Conservation (phyloP, 2,329 filamentous ascomycete genomes). For the Aureobasidium sp. region DNA sequence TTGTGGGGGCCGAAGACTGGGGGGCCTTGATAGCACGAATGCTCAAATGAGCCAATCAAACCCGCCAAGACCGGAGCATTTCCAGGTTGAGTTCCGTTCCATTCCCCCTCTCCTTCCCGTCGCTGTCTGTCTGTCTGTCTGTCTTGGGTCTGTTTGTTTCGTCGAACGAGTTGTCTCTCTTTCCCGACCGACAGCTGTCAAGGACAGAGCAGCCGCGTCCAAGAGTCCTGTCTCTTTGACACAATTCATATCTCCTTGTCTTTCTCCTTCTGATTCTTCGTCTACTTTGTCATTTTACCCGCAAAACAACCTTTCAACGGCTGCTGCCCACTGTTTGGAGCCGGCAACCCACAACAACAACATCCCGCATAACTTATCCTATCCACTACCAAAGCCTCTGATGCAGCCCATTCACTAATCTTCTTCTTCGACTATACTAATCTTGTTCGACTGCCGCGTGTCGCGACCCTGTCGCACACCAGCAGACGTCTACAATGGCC, state of each 20-base stretch:
- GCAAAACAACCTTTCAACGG: constrained; percentile 6
- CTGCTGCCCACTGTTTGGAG: background rate
- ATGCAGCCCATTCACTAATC: constrained; percentile 7
- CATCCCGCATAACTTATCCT: background rate
- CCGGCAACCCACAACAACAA: constrained; percentile 6
- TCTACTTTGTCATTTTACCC: background rate
- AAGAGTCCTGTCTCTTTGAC: background rate
- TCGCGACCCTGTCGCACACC: constrained; percentile 1
- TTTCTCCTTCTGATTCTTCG: background rate
- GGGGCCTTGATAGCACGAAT: background rate
- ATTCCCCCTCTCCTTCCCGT: background rate
- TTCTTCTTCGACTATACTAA: background rate
- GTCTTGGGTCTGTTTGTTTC: constrained; percentile 3
- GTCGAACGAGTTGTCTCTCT: background rate
- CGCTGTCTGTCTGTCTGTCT: background rate
- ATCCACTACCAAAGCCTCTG: constrained; percentile 1
- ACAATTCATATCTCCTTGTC: background rate
- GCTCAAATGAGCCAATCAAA: background rate
- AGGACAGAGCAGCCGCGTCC: background rate
- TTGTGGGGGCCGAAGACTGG: background rate
- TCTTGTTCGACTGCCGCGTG: background rate
- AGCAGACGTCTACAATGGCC: background rate
- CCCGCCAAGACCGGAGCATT: background rate
- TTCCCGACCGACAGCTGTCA: background rate
- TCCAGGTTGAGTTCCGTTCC: background rate